Evolutionary conservation across 371 early-diverging fungal species (phyloP).

Genomic region (Mortierella sp.): DNA sequence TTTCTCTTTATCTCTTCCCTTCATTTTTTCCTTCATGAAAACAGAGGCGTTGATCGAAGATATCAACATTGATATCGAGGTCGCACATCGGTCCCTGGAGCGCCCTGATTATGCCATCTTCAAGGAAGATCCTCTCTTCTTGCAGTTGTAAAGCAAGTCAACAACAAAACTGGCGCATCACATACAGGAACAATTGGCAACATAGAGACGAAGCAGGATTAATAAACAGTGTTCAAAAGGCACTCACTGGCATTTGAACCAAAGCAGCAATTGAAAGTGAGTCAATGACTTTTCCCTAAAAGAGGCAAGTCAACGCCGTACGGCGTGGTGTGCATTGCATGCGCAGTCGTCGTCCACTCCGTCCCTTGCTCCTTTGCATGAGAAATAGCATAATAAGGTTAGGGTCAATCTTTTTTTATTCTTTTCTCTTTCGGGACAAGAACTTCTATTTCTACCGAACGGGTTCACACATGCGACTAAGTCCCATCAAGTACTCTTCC

Average conservation of each 20-base stretch:
- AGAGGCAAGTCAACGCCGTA: no score
- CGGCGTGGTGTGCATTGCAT: no score
- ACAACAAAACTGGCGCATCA: background rate
- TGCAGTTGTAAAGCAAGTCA: slow-evolving; percentile 14
- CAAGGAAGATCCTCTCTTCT: slow-evolving; percentile 48
- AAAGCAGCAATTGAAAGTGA: no score
- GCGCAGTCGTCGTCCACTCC: no score
- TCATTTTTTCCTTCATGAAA: slow-evolving; percentile 2
- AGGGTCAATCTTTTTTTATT: no score
- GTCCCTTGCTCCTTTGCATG: no score
- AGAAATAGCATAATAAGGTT: no score
- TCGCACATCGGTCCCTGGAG: slow-evolving; percentile 77
- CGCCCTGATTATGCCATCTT: slow-evolving; percentile 64
- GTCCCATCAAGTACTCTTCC: slow-evolving; percentile 55
- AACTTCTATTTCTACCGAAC: slow-evolving; percentile 3
- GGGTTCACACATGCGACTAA: slow-evolving; percentile 50
- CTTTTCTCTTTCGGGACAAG: background rate
- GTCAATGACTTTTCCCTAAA: no score
- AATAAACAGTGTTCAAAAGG: no score
- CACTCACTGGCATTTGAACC: no score
- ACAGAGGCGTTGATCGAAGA: slow-evolving; percentile 92
- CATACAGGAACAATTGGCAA: background rate
- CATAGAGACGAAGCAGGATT: no score
- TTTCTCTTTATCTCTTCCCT: background rate
- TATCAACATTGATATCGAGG: slow-evolving; percentile 90